A percentile compares a stretch with the other conserved stretches of the same genome.
phyloP scores from a whole-genome alignment of 257 asterid species.

The Perilla frutescens region DNA sequence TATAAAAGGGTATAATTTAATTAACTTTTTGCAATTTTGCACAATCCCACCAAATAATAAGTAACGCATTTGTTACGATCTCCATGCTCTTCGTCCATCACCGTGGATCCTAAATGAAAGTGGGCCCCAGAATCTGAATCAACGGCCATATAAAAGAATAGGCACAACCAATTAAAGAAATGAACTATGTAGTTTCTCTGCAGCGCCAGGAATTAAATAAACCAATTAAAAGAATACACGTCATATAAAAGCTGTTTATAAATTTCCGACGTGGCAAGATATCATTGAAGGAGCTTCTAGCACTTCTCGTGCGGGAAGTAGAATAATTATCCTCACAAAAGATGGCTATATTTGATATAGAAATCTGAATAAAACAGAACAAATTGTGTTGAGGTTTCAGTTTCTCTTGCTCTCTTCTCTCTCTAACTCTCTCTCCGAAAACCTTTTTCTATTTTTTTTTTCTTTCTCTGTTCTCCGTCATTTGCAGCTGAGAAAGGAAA shows the following conservation, averaged over 20 bases:
- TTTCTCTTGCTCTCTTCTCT: slow-evolving; percentile 15
- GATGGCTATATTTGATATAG: slow-evolving; percentile 4
- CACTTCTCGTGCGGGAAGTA: not conserved
- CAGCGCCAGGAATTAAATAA: not conserved
- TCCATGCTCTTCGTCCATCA: not conserved
- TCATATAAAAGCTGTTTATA: not conserved
- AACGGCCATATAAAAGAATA: not conserved
- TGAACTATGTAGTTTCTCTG: not conserved
- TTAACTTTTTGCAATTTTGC: too few species aligned
- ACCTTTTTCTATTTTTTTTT: slow-evolving; percentile 11
- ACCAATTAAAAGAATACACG: not conserved
- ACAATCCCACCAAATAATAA: too few species aligned
- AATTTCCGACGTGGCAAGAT: not conserved
- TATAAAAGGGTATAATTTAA: too few species aligned
- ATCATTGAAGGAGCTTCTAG: not conserved
- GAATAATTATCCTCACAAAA: not conserved
- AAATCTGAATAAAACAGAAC: slow-evolving; percentile 7
- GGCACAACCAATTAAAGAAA: not conserved
- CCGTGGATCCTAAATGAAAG: not conserved
- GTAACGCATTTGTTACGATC: not conserved
- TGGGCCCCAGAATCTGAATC: not conserved
- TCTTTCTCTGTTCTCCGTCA: slow-evolving; percentile 15
- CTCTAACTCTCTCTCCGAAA: slow-evolving; percentile 27
- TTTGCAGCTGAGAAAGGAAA: slow-evolving; percentile 27
- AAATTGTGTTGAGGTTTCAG: slow-evolving; percentile 19